A percentile compares a stretch with the other conserved stretches of the same genome.
These are phyloP conservation scores for Boletus rufocinnamomeus DNA, from an alignment of 768 basidiomycete genomes.

Conservation along the genomic window DNA sequence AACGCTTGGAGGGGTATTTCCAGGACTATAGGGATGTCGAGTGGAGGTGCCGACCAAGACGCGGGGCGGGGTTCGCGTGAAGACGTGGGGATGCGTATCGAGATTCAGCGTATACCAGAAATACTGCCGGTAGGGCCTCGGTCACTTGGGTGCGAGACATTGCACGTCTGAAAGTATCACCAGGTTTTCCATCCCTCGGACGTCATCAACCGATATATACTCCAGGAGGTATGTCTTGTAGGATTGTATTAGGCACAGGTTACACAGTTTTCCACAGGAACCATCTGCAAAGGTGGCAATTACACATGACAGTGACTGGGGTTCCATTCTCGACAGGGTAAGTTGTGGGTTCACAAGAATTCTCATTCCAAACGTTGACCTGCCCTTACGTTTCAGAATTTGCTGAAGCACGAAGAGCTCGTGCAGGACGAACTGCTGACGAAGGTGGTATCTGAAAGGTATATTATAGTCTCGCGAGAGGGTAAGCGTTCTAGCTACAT, in stretches of 20 bases:
- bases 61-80: neutral
- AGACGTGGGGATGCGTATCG: constrained; percentile 6
- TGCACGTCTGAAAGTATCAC: neutral
- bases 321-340: constrained; percentile 19
- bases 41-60: neutral
- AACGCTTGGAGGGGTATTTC: constrained; percentile 23
- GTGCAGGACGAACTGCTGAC: constrained; percentile 10
- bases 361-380: neutral
- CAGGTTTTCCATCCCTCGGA: constrained; percentile 30
- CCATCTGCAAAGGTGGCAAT: constrained; percentile 28
- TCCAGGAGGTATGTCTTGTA: constrained; percentile 16
- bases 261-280: constrained; percentile 9
- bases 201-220: constrained; percentile 28
- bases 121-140: constrained; percentile 18
- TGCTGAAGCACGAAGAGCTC: constrained; percentile 17
- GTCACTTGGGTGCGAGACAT: neutral
- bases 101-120: constrained; percentile 21
- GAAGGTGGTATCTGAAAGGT: constrained; percentile 15
- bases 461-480: constrained; percentile 4
- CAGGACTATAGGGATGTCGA: constrained; percentile 12
- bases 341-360: neutral
- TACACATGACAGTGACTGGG: constrained; percentile 29
- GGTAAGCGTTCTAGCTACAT: constrained; percentile 10
- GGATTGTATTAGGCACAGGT: neutral
- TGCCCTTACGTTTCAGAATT: neutral